These are phyloP conservation scores for Aspergillus pseudoglaucus DNA, from an alignment of 2,329 filamentous ascomycete species.

Conservation along the genomic window DNA sequence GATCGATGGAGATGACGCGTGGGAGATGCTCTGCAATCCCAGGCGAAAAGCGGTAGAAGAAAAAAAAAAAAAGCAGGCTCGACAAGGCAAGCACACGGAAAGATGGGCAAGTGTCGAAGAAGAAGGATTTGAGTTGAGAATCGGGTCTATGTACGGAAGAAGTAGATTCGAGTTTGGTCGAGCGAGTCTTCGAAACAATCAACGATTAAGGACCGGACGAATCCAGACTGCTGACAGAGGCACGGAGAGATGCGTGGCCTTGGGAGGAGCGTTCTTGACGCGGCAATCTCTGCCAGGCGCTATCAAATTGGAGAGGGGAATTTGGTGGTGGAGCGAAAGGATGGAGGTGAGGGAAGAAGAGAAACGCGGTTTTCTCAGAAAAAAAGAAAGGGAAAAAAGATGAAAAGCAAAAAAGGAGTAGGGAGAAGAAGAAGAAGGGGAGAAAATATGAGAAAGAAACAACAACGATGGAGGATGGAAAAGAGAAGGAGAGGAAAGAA, in stretches of 20 bases:
- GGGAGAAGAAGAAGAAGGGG: conserved; percentile 9
- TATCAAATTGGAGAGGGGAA: not conserved
- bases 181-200: not conserved
- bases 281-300: not conserved
- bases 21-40: conserved; percentile 36
- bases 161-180: not conserved
- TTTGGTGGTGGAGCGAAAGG: not conserved
- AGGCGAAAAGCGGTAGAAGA: conserved; percentile 2
- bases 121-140: conserved; percentile 1
- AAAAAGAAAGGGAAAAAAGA: conserved; percentile 5
- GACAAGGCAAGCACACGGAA: conserved; percentile 14
- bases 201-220: conserved; percentile 1
- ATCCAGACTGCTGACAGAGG: conserved; percentile 2
- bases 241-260: conserved; percentile 17
- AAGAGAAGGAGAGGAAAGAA: conserved; percentile 12
- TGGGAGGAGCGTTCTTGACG: conserved; percentile 14
- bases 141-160: not conserved
- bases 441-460: conserved; percentile 8
- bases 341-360: conserved; percentile 10
- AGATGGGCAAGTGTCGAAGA: conserved; percentile 7
- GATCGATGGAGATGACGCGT: conserved; percentile 4
- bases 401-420: conserved; percentile 7
- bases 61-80: conserved; percentile 11
- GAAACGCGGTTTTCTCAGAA: conserved; percentile 24
- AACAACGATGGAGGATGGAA: conserved; percentile 1